Percentiles rank a stretch among this genome's conserved stretches.
phyloP scores from a whole-genome alignment of 139 green algal species.

The Picochlorum sp. region DNA sequence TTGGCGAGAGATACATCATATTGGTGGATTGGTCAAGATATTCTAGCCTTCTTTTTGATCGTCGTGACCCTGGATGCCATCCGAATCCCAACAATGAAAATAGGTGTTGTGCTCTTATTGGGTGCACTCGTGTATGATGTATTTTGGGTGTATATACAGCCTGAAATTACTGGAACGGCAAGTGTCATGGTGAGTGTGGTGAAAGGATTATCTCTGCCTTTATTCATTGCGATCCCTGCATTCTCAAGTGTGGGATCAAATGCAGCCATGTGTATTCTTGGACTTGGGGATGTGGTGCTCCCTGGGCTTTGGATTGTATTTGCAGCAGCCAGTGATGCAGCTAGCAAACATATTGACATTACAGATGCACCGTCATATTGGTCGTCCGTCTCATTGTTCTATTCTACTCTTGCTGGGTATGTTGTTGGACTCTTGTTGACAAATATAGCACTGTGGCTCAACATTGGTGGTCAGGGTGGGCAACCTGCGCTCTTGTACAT shows the following conservation, averaged over 20 bases:
- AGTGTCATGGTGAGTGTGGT: conserved; percentile 82
- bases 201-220: conserved; percentile 54
- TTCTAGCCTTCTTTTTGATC: conserved; percentile 57
- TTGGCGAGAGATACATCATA: conserved; percentile 18
- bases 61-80: conserved; percentile 58
- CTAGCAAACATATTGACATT: not conserved
- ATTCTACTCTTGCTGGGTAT: conserved; percentile 47
- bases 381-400: conserved; percentile 38
- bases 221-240: conserved; percentile 73
- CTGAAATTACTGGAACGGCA: conserved; percentile 56
- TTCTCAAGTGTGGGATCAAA: conserved; percentile 9
- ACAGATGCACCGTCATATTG: too few species aligned
- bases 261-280: conserved; percentile 27
- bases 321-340: conserved; percentile 18
- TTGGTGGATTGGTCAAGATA: conserved; percentile 64
- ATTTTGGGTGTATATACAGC: conserved; percentile 94
- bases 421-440: conserved; percentile 69
- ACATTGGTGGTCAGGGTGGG: conserved; percentile 42
- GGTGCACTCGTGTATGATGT: conserved; percentile 75
- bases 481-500: conserved; percentile 93
- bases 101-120: conserved; percentile 67
- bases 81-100: conserved; percentile 48
- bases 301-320: conserved; percentile 71
- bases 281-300: conserved; percentile 63
- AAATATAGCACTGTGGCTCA: conserved; percentile 62